Evolutionary conservation across 768 basidiomycete species (phyloP).

Genomic region (Hypholoma sublateritium): DNA sequence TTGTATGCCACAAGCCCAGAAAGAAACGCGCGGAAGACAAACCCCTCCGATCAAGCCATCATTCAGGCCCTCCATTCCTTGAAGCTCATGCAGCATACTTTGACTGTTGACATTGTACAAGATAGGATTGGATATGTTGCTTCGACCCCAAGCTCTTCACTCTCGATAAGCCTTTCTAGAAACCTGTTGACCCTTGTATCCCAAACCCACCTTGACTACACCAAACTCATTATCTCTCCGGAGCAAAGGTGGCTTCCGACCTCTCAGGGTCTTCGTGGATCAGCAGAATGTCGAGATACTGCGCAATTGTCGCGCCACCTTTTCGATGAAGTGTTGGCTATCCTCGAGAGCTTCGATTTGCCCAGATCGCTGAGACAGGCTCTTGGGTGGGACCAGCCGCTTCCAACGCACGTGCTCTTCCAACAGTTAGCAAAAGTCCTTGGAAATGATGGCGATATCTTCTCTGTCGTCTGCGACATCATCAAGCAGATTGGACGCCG

Average conservation of each 20-base stretch:
- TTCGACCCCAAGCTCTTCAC: slow-evolving; percentile 6
- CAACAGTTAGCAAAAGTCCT: slow-evolving; percentile 32
- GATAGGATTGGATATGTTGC: slow-evolving; percentile 38
- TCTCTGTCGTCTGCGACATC: slow-evolving; percentile 21
- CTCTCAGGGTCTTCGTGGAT: slow-evolving; percentile 26
- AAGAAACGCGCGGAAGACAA: slow-evolving; percentile 12
- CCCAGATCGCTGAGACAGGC: slow-evolving; percentile 27
- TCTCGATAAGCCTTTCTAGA: slow-evolving; percentile 4
- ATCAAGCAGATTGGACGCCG: slow-evolving; percentile 31
- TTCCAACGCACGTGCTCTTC: slow-evolving; percentile 28
- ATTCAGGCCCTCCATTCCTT: slow-evolving; percentile 20
- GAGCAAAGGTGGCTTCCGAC: slow-evolving; percentile 39
- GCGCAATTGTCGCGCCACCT: slow-evolving; percentile 22
- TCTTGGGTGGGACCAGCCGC: slow-evolving; percentile 39
- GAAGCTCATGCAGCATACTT: slow-evolving; percentile 24
- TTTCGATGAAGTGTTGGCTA: slow-evolving; percentile 39
- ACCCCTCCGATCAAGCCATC: slow-evolving; percentile 9
- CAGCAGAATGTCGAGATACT: slow-evolving; percentile 29
- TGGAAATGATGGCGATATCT: slow-evolving; percentile 7
- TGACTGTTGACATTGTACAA: slow-evolving; percentile 30
- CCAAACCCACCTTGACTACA: slow-evolving; percentile 17
- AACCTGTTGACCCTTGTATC: slow-evolving; percentile 13
- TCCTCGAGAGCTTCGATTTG: slow-evolving; percentile 27
- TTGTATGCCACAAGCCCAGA: slow-evolving; percentile 23
- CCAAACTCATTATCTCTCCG: slow-evolving; percentile 5